These are phyloP conservation scores for Polychytrium aggregatum DNA, from an alignment of 192 early-diverging fungal genomes.

Conservation along the genomic window DNA sequence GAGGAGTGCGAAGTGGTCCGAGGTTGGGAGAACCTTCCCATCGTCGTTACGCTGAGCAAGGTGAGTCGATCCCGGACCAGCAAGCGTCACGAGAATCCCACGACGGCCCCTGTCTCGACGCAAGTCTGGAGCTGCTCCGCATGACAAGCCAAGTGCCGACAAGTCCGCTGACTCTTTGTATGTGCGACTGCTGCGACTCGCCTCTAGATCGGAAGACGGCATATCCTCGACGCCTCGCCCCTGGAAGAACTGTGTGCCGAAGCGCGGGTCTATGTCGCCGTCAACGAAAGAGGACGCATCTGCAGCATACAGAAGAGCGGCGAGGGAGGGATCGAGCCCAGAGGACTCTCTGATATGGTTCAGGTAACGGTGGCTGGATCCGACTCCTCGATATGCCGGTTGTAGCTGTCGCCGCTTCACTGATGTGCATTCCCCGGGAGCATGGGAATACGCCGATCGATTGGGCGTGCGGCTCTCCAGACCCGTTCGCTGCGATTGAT, in stretches of 20 bases:
- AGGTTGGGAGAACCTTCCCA: conserved; percentile 71
- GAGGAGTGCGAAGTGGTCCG: conserved; percentile 69
- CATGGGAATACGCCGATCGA: not conserved
- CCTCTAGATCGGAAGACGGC: conserved; percentile 63
- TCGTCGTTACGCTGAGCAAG: conserved; percentile 75
- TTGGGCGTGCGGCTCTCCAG: not conserved
- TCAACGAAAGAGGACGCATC: conserved; percentile 68
- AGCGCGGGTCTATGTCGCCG: conserved; percentile 65
- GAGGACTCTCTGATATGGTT: conserved; percentile 70
- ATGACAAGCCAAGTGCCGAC: no score
- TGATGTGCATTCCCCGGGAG: no score
- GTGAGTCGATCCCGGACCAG: no score
- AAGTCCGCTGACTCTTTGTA: no score
- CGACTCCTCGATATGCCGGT: no score
- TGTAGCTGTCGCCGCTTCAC: no score
- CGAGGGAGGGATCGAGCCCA: conserved; percentile 62
- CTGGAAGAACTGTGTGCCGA: conserved; percentile 83
- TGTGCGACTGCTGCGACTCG: not conserved
- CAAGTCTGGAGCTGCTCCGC: no score
- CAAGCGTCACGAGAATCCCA: no score
- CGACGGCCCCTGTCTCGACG: no score
- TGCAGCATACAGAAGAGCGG: conserved; percentile 82
- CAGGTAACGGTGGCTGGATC: no score
- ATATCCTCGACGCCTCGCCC: conserved; percentile 78
- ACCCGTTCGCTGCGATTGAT: not conserved